Evolutionary conservation across 345 rosid genomes (phyloP).

Genomic region (Populus ilicifolia): DNA sequence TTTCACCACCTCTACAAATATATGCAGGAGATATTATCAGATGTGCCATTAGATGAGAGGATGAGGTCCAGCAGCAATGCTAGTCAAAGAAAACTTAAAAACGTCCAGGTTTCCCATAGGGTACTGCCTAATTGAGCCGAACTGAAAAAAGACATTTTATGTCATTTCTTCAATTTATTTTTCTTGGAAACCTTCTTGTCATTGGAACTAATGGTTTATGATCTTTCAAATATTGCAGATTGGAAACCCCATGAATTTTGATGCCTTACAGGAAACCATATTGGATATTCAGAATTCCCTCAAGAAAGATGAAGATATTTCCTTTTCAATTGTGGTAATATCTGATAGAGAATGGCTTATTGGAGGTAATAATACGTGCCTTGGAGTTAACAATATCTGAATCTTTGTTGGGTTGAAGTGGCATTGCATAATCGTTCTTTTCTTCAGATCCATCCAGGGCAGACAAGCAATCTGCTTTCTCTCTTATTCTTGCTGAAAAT

Average conservation of each 20-base stretch:
- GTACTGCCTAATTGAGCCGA: conserved; percentile 34
- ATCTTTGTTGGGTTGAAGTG: conserved; percentile 9
- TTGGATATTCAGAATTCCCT: conserved; percentile 45
- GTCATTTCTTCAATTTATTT: neutral
- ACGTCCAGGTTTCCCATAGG: conserved; percentile 58
- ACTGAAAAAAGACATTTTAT: neutral
- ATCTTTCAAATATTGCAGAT: conserved; percentile 42
- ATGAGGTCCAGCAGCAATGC: conserved; percentile 32
- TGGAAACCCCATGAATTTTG: conserved; percentile 84
- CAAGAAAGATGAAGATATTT: conserved; percentile 48
- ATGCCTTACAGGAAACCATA: conserved; percentile 64
- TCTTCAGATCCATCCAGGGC: conserved; percentile 81
- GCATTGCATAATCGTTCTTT: conserved; percentile 18
- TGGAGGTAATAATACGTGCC: conserved; percentile 51
- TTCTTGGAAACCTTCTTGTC: conserved; percentile 1
- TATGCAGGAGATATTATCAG: conserved; percentile 83
- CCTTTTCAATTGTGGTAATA: conserved; percentile 75
- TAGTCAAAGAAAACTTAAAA: conserved; percentile 50
- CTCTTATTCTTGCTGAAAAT: conserved; percentile 91
- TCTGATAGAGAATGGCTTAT: conserved; percentile 80
- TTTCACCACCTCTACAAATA: neutral
- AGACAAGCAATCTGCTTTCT: conserved; percentile 81
- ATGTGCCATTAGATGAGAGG: conserved; percentile 80
- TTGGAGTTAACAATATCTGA: conserved; percentile 5
- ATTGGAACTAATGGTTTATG: conserved; percentile 9